Base-by-base conservation (phyloP, 805 yeast species). In the Metschnikowia picachoensis region DNA sequence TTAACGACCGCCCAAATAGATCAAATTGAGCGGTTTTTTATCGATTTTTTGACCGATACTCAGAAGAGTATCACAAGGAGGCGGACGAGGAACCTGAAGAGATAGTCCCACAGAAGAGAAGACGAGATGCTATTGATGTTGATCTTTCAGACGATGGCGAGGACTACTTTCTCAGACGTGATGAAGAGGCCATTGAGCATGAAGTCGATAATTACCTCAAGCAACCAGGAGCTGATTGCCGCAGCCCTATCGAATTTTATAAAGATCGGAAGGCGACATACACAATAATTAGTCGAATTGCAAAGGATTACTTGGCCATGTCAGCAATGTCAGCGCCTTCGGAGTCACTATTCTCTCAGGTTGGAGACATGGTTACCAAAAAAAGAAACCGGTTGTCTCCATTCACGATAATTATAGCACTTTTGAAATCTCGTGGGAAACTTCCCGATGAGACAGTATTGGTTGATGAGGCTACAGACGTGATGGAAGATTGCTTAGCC, bases 111-210 rank as follows among this genome's bases (percentile, higher is more conserved):
- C 13, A 16, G 17, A 41, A 41, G 35, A 41, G 44, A 41, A 34
- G 44, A 29, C 39, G 35, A 8, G 39, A 28, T 34, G 31, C 37
- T 25, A 29, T 40, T 25, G 43, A 41, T 14, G 17, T 20, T 32
- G 28, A 25, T 13, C 13, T 10, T 12, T 27, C 28, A 37, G 32
- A 40, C 17, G 43, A 40, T 32, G 25, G 37, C 43, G 43, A 40
- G 16, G 43, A 40, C 37, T 40, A 40, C 27, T 33, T 40, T 40
- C 37, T 33, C 25, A 29, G 43, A 32, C 16, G 32, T 14, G 43
- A 40, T 27, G 43, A 40, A 33, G 37, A 33, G 29, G 15, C 27
- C 15, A 14, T 29, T 6, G 39, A 41, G 27, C 35, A 28, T 16
- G 44, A 41, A 14, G 35, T 41, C 25, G 38, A 34, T 13, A 28